phyloP scores from a whole-genome alignment of 2,329 filamentous ascomycete species.

The Diaporthe ilicicola region DNA sequence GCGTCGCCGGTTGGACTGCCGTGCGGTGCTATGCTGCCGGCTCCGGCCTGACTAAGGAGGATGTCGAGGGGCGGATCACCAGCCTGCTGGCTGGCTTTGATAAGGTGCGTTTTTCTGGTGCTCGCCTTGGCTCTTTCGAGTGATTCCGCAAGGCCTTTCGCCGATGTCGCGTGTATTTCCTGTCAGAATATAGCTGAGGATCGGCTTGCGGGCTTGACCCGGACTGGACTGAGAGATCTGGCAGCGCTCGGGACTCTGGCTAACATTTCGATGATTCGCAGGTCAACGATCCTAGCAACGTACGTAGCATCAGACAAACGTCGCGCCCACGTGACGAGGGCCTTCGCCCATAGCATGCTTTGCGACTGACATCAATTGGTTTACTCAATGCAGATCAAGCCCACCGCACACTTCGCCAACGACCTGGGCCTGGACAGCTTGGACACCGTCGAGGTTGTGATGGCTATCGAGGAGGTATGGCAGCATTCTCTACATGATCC shows the following conservation, averaged over 20 bases:
- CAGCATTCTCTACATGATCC: conserved; percentile 24
- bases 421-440: conserved; percentile 97
- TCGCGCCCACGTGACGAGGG: background rate
- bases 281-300: conserved; percentile 74
- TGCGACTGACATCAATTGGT: conserved; percentile 19
- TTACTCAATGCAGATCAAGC: conserved; percentile 71
- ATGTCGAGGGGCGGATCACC: conserved; percentile 88
- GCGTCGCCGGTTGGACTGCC: conserved; percentile 70
- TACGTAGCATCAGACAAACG: conserved; percentile 48
- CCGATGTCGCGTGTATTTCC: background rate
- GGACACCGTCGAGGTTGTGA: conserved; percentile 98
- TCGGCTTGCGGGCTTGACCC: too few relatives aligned
- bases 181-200: background rate
- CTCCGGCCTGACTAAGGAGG: conserved; percentile 76
- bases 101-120: conserved; percentile 71
- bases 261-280: conserved; percentile 47
- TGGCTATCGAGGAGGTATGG: conserved; percentile 97
- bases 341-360: background rate
- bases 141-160: background rate
- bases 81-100: conserved; percentile 95
- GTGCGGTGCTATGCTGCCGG: conserved; percentile 88
- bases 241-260: conserved; percentile 26
- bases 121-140: background rate
- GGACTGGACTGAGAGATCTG: background rate
- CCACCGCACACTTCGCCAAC: conserved; percentile 90